Evolutionary conservation across 176 grass and related monocot species (phyloP).

Genomic region (Triticum monococcum): DNA sequence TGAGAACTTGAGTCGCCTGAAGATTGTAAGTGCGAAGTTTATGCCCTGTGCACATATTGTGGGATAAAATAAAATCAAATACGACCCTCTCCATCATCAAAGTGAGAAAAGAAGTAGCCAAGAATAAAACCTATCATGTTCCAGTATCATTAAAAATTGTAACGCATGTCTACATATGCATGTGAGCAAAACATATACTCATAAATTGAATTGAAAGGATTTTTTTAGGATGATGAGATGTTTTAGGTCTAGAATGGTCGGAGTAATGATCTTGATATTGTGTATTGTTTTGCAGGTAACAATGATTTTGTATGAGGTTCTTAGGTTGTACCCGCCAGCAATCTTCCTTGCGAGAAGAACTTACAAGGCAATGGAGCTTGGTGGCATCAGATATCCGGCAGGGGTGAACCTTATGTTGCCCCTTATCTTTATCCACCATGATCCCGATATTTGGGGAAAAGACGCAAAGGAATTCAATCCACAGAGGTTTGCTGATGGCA

Average conservation of each 20-base stretch:
- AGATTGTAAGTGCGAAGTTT: constrained; percentile 29
- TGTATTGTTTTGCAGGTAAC: constrained; percentile 39
- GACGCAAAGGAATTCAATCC: constrained; percentile 65
- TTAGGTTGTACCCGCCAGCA: constrained; percentile 55
- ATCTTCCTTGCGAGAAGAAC: constrained; percentile 30
- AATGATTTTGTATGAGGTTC: constrained; percentile 71
- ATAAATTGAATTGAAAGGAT: not conserved
- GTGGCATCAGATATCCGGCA: constrained; percentile 46
- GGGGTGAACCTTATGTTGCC: constrained; percentile 56
- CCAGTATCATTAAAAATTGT: not conserved
- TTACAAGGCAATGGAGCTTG: constrained; percentile 53
- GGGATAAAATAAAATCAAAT: not conserved
- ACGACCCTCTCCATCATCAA: not conserved
- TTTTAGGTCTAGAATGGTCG: not conserved
- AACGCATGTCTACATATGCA: not conserved
- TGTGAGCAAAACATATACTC: not conserved
- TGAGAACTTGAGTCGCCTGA: constrained; percentile 40
- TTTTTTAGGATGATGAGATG: not conserved
- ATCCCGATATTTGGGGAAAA: constrained; percentile 55
- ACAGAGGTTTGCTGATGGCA: constrained; percentile 55
- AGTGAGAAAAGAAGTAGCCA: not conserved
- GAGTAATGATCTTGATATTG: not conserved
- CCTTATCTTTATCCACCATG: constrained; percentile 53
- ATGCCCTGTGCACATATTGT: not conserved
- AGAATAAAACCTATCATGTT: not conserved